Evolutionary conservation across 352 stramenopile species (phyloP).

Genomic region (Globisporangium barbulae): DNA sequence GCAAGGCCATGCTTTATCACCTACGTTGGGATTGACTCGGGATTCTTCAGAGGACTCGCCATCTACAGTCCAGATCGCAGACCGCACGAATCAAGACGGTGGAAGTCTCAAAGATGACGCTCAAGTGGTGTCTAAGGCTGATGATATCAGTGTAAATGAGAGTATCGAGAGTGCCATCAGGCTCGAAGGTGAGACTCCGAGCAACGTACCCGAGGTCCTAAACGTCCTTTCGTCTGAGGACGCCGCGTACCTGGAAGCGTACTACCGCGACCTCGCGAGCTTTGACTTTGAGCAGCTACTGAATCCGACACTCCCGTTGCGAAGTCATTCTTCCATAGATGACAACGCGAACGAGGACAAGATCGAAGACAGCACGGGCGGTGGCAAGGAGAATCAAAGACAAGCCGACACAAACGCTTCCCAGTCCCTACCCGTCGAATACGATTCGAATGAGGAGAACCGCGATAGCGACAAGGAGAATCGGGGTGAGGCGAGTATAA

Average conservation of each 20-base stretch:
- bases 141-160: background rate
- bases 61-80: background rate
- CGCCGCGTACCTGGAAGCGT: conserved; percentile 14
- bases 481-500: background rate
- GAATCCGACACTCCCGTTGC: conserved; percentile 23
- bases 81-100: background rate
- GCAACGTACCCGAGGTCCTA: background rate
- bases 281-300: conserved; percentile 58
- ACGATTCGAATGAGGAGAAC: background rate
- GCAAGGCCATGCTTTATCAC: background rate
- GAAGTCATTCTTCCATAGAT: background rate
- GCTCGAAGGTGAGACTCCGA: background rate
- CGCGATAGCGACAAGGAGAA: background rate
- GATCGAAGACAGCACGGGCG: background rate
- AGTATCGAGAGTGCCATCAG: background rate
- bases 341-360: background rate
- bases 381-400: background rate
- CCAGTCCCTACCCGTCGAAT: too few relatives aligned
- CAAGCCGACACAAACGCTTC: background rate
- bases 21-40: background rate
- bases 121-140: background rate
- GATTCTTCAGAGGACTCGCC: too few relatives aligned
- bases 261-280: conserved; percentile 33
- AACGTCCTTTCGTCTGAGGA: background rate
- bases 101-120: background rate